These are phyloP conservation scores for Colletotrichum echinochloae DNA, from an alignment of 2,329 filamentous ascomycete genomes.

Conservation along the genomic window DNA sequence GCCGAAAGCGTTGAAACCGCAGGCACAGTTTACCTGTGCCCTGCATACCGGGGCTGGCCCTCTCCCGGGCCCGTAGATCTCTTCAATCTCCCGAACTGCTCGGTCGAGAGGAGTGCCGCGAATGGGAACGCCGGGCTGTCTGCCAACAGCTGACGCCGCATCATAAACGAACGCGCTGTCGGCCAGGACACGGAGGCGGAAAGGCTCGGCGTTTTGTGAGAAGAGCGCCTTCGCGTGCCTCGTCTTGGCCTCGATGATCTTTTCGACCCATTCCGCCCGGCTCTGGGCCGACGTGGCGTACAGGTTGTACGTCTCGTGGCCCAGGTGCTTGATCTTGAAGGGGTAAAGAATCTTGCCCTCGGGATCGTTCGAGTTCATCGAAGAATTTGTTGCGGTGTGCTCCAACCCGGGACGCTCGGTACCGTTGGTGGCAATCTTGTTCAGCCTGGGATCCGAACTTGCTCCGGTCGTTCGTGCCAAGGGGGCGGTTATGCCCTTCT, in stretches of 20 bases:
- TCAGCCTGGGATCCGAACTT: slow-evolving; percentile 68
- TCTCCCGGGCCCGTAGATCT: slow-evolving; percentile 76
- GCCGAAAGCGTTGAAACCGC: slow-evolving; percentile 86
- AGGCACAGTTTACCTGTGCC: slow-evolving; percentile 91
- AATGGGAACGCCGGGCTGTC: slow-evolving; percentile 77
- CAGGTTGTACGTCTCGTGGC: slow-evolving; percentile 91
- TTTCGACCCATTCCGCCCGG: slow-evolving; percentile 89
- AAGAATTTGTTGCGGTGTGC: slow-evolving; percentile 76
- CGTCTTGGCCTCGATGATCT: slow-evolving; percentile 95
- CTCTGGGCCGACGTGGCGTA: slow-evolving; percentile 83
- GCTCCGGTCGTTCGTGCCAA: slow-evolving; percentile 71
- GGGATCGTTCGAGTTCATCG: slow-evolving; percentile 75
- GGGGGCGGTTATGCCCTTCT: slow-evolving; percentile 77
- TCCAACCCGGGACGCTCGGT: slow-evolving; percentile 70
- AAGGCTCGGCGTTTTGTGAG: slow-evolving; percentile 95
- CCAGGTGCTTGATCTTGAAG: slow-evolving; percentile 95
- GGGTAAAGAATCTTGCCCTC: slow-evolving; percentile 91
- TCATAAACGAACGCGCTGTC: slow-evolving; percentile 93
- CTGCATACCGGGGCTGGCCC: slow-evolving; percentile 84
- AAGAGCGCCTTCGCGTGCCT: slow-evolving; percentile 89
- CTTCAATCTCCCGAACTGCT: slow-evolving; percentile 89
- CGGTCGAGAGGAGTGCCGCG: slow-evolving; percentile 91
- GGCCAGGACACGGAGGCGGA: slow-evolving; percentile 89
- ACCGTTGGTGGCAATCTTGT: slow-evolving; percentile 65
- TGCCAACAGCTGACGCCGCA: slow-evolving; percentile 67